Percentiles rank a stretch among this genome's conserved stretches.
Conservation (phyloP, 148 eudicot genomes). For the Rhododendron kiyosumense region DNA sequence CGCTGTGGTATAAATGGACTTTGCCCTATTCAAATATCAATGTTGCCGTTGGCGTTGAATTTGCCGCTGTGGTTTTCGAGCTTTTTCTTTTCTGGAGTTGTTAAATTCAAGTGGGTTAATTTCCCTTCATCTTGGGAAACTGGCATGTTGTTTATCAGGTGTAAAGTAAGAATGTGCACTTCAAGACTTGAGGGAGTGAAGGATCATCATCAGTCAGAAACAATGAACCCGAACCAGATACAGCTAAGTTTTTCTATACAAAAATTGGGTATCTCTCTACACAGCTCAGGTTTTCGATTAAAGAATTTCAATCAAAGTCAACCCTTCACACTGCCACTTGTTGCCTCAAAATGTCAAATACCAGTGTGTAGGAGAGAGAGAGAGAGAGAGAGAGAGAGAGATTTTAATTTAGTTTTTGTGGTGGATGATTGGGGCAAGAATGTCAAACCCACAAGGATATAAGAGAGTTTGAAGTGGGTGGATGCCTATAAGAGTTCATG, state of each 20-base stretch:
- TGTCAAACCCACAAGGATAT: not conserved
- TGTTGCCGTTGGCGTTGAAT: not conserved
- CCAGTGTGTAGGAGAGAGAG: not conserved
- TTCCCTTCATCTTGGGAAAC: no score
- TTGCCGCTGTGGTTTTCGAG: not conserved
- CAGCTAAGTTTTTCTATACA: conserved; percentile 6
- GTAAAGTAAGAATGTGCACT: no score
- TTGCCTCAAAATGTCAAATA: conserved; percentile 4
- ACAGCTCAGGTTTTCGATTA: not conserved
- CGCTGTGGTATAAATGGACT: no score
- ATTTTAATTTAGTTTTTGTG: not conserved
- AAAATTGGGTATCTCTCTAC: not conserved
- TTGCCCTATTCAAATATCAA: not conserved
- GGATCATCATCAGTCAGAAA: not conserved
- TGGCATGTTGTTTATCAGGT: no score
- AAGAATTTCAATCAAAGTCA: conserved; percentile 15
- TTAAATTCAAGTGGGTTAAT: no score
- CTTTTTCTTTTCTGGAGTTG: not conserved
- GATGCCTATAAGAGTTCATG: not conserved
- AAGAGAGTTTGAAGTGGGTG: not conserved
- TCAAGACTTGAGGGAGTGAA: no score
- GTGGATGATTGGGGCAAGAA: not conserved
- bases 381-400: conserved; percentile 1
- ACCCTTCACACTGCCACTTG: conserved; percentile 13
- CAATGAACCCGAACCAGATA: conserved; percentile 22